Evolutionary conservation across 208 protist species (phyloP).

Genomic region (Leishmania gerbilli): DNA sequence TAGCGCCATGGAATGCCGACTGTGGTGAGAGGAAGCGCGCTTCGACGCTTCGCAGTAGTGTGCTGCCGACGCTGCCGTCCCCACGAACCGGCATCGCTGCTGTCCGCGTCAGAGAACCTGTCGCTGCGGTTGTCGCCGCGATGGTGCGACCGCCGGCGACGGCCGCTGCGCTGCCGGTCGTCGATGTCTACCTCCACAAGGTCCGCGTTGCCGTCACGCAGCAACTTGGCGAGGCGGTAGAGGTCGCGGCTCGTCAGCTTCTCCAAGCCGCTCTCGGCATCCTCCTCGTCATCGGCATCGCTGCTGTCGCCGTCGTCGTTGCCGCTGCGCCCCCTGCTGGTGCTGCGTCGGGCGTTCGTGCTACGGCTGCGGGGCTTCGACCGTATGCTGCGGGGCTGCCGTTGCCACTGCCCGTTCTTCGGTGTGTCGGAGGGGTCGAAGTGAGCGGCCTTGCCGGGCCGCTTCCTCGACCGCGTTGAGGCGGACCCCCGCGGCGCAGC

Average conservation of each 20-base stretch:
- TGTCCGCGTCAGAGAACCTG: background rate
- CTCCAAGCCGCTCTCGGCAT: background rate
- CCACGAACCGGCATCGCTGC: conserved; percentile 3
- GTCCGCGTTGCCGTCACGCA: conserved; percentile 12
- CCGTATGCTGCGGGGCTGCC: background rate
- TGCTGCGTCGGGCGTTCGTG: background rate
- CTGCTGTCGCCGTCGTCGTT: background rate
- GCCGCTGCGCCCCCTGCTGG: background rate
- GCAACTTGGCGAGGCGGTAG: conserved; percentile 21
- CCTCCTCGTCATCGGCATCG: background rate
- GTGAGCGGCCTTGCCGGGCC: background rate
- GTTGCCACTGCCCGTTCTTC: background rate
- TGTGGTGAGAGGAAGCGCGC: conserved; percentile 21
- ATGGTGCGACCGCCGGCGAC: background rate
- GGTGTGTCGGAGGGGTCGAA: background rate
- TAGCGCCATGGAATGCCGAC: conserved; percentile 64
- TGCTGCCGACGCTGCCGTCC: conserved; percentile 1
- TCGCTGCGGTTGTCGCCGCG: background rate
- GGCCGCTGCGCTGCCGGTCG: background rate
- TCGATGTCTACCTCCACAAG: background rate
- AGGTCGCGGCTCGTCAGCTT: conserved; percentile 25
- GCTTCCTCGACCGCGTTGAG: background rate
- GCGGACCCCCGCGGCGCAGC: background rate
- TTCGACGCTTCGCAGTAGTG: background rate
- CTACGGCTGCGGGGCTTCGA: background rate